Evolutionary conservation across 1,284 basidiomycete genomes (phyloP).

Genomic region (Trametes sp.): DNA sequence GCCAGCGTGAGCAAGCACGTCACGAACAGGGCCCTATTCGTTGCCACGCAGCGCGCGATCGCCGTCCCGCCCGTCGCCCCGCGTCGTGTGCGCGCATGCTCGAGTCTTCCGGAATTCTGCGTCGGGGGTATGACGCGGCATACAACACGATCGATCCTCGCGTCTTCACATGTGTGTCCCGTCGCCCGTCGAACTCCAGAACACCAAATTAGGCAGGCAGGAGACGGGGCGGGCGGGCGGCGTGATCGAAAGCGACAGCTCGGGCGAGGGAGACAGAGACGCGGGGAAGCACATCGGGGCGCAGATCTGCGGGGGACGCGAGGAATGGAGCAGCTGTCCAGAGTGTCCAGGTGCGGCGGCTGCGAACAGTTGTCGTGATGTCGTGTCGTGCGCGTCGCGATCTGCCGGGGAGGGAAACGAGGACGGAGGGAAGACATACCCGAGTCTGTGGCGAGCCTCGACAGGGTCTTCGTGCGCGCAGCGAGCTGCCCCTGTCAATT

Average conservation of each 20-base stretch:
- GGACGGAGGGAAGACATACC: not conserved
- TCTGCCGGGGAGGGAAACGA: not conserved
- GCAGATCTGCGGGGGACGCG: not conserved
- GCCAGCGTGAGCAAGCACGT: not conserved
- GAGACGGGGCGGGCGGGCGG: no score
- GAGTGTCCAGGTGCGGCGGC: no score
- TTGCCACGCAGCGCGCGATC: slow-evolving; percentile 2
- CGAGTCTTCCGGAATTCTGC: no score
- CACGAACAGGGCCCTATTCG: slow-evolving; percentile 3
- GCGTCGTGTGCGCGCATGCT: no score
- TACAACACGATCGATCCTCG: no score
- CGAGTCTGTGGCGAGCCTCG: no score
- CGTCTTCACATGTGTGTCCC: no score
- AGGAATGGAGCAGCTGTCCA: not conserved
- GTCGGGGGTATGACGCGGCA: no score
- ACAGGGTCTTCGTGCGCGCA: no score
- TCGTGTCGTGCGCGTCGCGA: not conserved
- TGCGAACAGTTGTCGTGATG: not conserved
- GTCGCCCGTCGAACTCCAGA: not conserved
- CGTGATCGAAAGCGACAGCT: not conserved
- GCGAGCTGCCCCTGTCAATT: no score
- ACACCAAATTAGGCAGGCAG: not conserved
- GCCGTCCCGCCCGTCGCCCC: no score
- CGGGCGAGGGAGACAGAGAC: no score
- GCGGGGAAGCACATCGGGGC: not conserved